Base-by-base conservation (phyloP, 73 alveolate genomes). In the Blepharisma japonicum region DNA sequence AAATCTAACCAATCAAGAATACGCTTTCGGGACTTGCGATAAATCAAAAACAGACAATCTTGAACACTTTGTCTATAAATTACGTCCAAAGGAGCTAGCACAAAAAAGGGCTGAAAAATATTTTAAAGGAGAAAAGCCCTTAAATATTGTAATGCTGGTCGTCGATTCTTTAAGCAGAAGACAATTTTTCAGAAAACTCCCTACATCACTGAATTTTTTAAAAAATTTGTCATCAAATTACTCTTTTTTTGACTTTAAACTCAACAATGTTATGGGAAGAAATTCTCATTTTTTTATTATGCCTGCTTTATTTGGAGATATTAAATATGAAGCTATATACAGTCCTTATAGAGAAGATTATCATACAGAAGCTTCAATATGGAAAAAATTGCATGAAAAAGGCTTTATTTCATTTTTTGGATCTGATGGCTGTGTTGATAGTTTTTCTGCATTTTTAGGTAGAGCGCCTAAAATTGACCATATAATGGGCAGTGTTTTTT, bases 161-260 rank as follows among this genome's bases (percentile, higher is more conserved):
- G 14, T 70, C 2, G 80, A 70, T 25, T 70, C 80, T 2, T 48
- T 70, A 39, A 14, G 71, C 11, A 25, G 80, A 39, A 70, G 66
- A 47, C 21, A n/a, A n/a, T 70, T 70, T 70, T 70, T n/a, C 39
- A 23, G 80, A 45, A 70, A 70, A 70, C 56, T 70, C 32, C 70
- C 70, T 45, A 45, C 2, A 1, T 14, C 80, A 14, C 38, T 70
- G 9, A 11, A 25, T 45, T 70, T 39, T 70, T 45, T 70, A 70
- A 70, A 70, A 72, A 70, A 61, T 25, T 39, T 18, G 39, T n/a
- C 39, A 20, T 8, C 18, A 61, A 14, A 61, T 14, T n/a, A 25
- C 39, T 61, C 39, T 25, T n/a, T 61, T 25, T 25, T 18, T 25
- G 74, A 61, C 46, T 61, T 61, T 61, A 18, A 61, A 14, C 14